These are phyloP conservation scores for Halophytophthora polymorphica DNA, from an alignment of 352 stramenopile genomes.

Conservation along the genomic window DNA sequence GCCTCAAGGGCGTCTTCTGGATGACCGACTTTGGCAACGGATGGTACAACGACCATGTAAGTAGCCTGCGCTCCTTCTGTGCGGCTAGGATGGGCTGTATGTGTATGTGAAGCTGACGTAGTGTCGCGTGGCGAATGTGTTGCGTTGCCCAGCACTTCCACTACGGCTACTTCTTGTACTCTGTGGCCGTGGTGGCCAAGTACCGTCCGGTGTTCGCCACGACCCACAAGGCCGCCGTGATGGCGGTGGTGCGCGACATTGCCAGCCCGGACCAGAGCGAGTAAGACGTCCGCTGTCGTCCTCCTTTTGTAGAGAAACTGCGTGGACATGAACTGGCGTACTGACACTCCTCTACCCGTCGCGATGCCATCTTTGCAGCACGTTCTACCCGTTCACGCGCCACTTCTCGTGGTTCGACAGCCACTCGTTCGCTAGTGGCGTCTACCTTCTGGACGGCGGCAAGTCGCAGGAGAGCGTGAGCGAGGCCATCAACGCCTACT, in stretches of 20 bases:
- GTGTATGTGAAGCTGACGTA: not conserved
- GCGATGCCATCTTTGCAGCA: constrained; percentile 27
- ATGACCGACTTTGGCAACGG: constrained; percentile 94
- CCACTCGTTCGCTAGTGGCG: constrained; percentile 94
- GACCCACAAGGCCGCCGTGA: constrained; percentile 71
- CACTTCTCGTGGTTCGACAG: constrained; percentile 97
- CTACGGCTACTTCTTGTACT: constrained; percentile 93
- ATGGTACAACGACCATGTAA: constrained; percentile 88
- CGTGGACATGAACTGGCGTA: not conserved
- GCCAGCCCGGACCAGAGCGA: constrained; percentile 58
- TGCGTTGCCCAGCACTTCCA: constrained; percentile 90
- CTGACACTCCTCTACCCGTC: constrained; percentile 5
- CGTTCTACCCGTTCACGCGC: constrained; percentile 89
- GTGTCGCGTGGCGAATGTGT: constrained; percentile 1
- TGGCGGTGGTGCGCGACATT: constrained; percentile 78
- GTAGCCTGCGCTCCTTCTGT: constrained; percentile 21
- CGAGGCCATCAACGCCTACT: constrained; percentile 97
- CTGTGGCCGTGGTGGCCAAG: constrained; percentile 76
- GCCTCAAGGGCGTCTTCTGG: constrained; percentile 85
- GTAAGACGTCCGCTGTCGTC: constrained; percentile 29
- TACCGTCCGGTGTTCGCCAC: constrained; percentile 68
- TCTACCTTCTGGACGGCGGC: constrained; percentile 93
- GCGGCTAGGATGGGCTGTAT: not conserved
- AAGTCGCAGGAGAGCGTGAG: constrained; percentile 97
- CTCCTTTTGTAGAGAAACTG: not conserved